A percentile compares a stretch with the other conserved stretches of the same genome.
phyloP scores from a whole-genome alignment of 352 stramenopile genomes.

The Phytophthora boehmeriae region DNA sequence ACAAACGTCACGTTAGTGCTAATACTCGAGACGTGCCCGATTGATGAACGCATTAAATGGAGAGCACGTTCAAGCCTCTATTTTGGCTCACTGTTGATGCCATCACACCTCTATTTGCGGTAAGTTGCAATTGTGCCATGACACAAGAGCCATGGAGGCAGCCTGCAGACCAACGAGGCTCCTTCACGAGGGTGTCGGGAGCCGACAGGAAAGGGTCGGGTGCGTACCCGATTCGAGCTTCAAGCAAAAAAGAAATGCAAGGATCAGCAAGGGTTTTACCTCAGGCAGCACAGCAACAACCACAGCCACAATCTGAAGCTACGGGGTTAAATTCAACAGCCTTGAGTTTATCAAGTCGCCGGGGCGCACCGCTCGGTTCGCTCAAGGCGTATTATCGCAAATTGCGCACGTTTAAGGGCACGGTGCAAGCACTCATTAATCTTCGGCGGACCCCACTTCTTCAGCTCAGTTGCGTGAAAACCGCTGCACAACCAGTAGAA shows the following conservation, averaged over 20 bases:
- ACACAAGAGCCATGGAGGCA: slow-evolving; percentile 28
- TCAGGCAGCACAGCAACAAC: slow-evolving; percentile 3
- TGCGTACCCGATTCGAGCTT: slow-evolving; percentile 16
- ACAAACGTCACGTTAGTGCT: background rate
- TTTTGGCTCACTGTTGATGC: background rate
- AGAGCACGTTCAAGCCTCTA: background rate
- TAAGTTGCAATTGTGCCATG: slow-evolving; percentile 21
- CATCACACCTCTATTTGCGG: slow-evolving; percentile 25
- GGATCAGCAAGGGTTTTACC: slow-evolving; percentile 9
- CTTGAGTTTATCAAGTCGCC: slow-evolving; percentile 1
- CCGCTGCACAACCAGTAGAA: background rate
- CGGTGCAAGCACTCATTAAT: slow-evolving; percentile 67
- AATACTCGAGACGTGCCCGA: background rate
- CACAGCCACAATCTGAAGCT: slow-evolving; percentile 10
- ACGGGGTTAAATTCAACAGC: slow-evolving; percentile 30
- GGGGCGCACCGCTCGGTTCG: slow-evolving; percentile 56
- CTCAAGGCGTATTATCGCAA: slow-evolving; percentile 75
- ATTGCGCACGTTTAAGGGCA: slow-evolving; percentile 71
- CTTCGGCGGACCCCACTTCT: slow-evolving; percentile 41
- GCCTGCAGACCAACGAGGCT: slow-evolving; percentile 15
- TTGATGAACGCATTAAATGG: slow-evolving; percentile 9
- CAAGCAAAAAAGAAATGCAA: slow-evolving; percentile 22
- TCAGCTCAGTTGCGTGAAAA: slow-evolving; percentile 5
- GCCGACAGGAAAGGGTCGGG: slow-evolving; percentile 11
- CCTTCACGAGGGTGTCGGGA: slow-evolving; percentile 17